A percentile compares a stretch with the other conserved stretches of the same genome.
Conservation (phyloP, 768 basidiomycete species). For the Pulveroboletus sp. region DNA sequence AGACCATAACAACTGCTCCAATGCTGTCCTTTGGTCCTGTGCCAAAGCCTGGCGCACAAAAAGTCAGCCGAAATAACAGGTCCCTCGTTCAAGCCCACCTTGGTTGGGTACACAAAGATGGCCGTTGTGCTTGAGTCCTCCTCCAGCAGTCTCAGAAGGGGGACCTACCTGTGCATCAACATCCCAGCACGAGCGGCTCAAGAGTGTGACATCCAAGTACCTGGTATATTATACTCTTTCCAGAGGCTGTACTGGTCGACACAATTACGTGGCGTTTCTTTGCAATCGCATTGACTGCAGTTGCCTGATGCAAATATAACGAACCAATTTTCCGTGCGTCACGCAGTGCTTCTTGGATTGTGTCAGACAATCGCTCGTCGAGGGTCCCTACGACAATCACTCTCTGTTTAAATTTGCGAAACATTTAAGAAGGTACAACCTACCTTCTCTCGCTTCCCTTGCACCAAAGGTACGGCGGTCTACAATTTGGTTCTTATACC, state of each 20-base stretch:
- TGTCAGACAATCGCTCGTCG: constrained; percentile 54
- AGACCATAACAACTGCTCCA: constrained; percentile 62
- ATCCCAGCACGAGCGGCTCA: background rate
- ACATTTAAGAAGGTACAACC: background rate
- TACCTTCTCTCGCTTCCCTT: constrained; percentile 53
- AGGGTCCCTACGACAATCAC: constrained; percentile 39
- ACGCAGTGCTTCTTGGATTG: constrained; percentile 53
- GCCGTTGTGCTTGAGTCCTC: constrained; percentile 61
- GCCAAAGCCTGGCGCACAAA: constrained; percentile 65
- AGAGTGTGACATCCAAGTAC: constrained; percentile 34
- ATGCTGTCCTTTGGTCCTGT: constrained; percentile 76
- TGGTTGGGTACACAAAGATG: constrained; percentile 87
- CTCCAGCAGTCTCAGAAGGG: constrained; percentile 65
- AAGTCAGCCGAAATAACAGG: background rate
- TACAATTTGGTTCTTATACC: constrained; percentile 72
- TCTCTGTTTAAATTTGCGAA: background rate
- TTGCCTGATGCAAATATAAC: constrained; percentile 69
- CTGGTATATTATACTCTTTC: constrained; percentile 87
- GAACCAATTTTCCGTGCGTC: constrained; percentile 57
- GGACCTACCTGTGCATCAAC: constrained; percentile 47
- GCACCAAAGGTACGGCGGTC: constrained; percentile 52
- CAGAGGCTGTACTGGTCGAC: constrained; percentile 87
- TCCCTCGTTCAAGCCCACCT: constrained; percentile 39
- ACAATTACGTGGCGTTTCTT: constrained; percentile 73
- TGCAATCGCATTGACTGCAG: constrained; percentile 64